phyloP scores from a whole-genome alignment of 2,329 filamentous ascomycete species.

The Talaromyces piceae region DNA sequence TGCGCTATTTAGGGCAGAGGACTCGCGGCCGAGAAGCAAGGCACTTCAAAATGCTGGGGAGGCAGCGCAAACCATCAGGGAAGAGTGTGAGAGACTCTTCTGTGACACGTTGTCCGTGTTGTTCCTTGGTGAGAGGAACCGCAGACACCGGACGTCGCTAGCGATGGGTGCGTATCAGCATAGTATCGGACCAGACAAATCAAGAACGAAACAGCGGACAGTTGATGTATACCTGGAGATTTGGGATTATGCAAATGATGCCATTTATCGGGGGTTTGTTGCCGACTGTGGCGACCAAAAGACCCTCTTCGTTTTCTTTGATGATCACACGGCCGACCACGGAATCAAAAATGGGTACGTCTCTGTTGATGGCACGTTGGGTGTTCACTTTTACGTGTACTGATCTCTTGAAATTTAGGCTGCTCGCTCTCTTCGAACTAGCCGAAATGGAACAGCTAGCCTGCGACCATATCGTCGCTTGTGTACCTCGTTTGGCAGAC shows the following conservation, averaged over 20 bases:
- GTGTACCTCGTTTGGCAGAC: conserved; percentile 65
- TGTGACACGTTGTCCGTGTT: conserved; percentile 88
- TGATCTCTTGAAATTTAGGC: conserved; percentile 42
- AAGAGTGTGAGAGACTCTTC: conserved; percentile 99
- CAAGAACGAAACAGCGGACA: conserved; percentile 12
- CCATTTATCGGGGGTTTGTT: conserved; percentile 80
- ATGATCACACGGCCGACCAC: conserved; percentile 60
- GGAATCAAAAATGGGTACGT: conserved; percentile 84
- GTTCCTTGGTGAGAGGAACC: conserved; percentile 93
- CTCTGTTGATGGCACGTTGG: not conserved
- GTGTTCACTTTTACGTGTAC: not conserved
- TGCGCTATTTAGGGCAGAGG: conserved; percentile 57
- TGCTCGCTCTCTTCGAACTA: conserved; percentile 86
- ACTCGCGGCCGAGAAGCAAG: conserved; percentile 31
- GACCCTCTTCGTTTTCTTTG: conserved; percentile 83
- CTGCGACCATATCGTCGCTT: conserved; percentile 71
- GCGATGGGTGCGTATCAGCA: conserved; percentile 63
- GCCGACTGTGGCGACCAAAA: conserved; percentile 62
- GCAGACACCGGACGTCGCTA: conserved; percentile 70
- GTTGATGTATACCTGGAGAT: conserved; percentile 33
- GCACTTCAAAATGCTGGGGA: conserved; percentile 57
- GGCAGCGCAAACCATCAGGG: conserved; percentile 93
- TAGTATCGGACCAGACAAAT: conserved; percentile 20
- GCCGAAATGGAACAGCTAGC: conserved; percentile 63
- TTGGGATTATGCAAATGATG: conserved; percentile 72